Percentiles rank a stretch among this genome's conserved stretches.
phyloP scores from a whole-genome alignment of 306 rosid genomes.

The Lagenaria siceraria region DNA sequence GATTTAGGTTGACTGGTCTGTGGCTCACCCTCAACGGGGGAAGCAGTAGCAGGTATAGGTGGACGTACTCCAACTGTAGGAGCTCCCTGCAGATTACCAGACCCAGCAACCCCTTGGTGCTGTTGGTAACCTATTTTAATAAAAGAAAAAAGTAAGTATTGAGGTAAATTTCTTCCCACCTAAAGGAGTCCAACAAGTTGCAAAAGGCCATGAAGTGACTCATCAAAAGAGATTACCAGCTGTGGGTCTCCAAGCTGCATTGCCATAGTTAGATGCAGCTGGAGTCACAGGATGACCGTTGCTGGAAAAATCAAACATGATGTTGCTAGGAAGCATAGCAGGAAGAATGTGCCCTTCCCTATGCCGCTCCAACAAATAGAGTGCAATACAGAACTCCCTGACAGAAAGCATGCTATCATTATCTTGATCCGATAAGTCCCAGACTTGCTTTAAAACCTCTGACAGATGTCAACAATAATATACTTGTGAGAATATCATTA shows the following conservation, averaged over 20 bases:
- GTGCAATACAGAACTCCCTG: slow-evolving; percentile 86
- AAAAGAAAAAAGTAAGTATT: slow-evolving; percentile 11
- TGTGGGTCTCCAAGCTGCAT: slow-evolving; percentile 54
- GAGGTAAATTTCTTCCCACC: slow-evolving; percentile 7
- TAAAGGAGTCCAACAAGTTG: neutral
- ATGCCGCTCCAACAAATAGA: slow-evolving; percentile 89
- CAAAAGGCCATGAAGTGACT: slow-evolving; percentile 8
- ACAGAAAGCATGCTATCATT: slow-evolving; percentile 97
- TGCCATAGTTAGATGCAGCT: slow-evolving; percentile 18
- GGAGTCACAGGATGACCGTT: slow-evolving; percentile 38
- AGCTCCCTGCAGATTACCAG: slow-evolving; percentile 36
- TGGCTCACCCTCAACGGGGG: slow-evolving; percentile 48
- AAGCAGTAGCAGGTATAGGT: slow-evolving; percentile 42
- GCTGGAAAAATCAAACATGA: slow-evolving; percentile 54
- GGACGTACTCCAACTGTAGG: slow-evolving; percentile 48
- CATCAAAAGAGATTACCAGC: slow-evolving; percentile 36
- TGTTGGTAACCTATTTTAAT: slow-evolving; percentile 47
- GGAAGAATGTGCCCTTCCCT: slow-evolving; percentile 93
- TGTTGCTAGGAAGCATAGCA: slow-evolving; percentile 53
- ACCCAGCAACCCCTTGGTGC: slow-evolving; percentile 42
- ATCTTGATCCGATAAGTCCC: slow-evolving; percentile 99
- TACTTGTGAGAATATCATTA: slow-evolving; percentile 26
- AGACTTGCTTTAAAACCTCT: slow-evolving; percentile 96
- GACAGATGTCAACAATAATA: slow-evolving; percentile 34
- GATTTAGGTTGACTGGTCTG: slow-evolving; percentile 43